Evolutionary conservation across 2,329 filamentous ascomycete genomes (phyloP).

Genomic region (Didymella arachidicola): DNA sequence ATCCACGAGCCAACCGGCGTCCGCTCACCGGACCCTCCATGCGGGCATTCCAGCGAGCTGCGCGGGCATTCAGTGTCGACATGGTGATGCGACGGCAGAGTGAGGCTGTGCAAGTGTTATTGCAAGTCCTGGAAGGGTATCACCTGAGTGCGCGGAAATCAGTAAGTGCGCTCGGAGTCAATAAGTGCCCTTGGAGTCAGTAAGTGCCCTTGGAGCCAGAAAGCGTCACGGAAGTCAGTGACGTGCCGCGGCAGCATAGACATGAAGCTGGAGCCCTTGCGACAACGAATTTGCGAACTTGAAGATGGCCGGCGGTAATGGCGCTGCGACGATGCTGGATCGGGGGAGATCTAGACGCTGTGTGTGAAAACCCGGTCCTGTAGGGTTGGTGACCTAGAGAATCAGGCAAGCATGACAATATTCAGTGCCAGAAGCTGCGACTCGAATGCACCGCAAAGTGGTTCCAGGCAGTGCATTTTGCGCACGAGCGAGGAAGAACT

Average conservation of each 20-base stretch:
- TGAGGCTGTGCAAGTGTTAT: slow-evolving; percentile 12
- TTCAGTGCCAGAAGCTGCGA: neutral
- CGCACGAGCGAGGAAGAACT: neutral
- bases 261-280: slow-evolving; percentile 6
- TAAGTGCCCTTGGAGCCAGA: slow-evolving; percentile 1
- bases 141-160: neutral
- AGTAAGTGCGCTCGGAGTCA: neutral
- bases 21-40: slow-evolving; percentile 6
- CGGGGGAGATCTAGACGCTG: neutral
- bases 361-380: neutral
- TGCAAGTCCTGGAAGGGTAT: neutral
- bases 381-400: neutral
- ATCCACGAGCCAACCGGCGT: slow-evolving; percentile 11
- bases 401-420: slow-evolving; percentile 11
- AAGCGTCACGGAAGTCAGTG: slow-evolving; percentile 8
- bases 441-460: neutral
- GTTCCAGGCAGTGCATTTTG: neutral
- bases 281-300: slow-evolving; percentile 1
- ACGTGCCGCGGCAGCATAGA: slow-evolving; percentile 3
- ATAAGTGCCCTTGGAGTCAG: neutral
- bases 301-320: neutral
- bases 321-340: neutral
- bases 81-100: slow-evolving; percentile 2
- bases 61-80: neutral
- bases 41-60: neutral